Evolutionary conservation across 495 filamentous ascomycete species (phyloP).

Genomic region (Penicillium bovifimosum): DNA sequence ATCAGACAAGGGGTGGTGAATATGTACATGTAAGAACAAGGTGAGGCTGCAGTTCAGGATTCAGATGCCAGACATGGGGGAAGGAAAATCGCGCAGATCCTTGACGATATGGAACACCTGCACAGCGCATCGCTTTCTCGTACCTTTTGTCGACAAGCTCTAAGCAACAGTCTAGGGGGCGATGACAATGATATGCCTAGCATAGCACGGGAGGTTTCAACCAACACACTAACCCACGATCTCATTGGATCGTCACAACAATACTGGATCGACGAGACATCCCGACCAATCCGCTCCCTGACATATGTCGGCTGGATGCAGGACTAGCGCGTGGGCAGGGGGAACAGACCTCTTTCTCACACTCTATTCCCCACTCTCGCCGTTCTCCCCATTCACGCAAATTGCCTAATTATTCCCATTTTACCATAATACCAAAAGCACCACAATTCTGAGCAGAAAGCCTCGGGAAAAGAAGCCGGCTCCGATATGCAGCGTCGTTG

Average conservation of each 20-base stretch:
- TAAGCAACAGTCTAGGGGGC: background rate
- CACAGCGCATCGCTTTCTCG: constrained; percentile 1
- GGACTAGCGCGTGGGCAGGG: constrained; percentile 13
- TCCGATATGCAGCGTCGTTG: constrained; percentile 10
- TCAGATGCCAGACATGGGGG: background rate
- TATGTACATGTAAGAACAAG: background rate
- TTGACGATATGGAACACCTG: background rate
- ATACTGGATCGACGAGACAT: background rate
- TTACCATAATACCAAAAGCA: no score
- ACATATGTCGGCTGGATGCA: constrained; percentile 16
- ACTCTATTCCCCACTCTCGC: background rate
- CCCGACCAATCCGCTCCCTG: constrained; percentile 11
- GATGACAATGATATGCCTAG: constrained; percentile 3
- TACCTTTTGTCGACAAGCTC: background rate
- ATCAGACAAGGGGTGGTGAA: constrained; percentile 1
- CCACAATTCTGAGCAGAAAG: background rate
- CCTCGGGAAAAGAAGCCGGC: background rate
- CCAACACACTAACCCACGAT: background rate
- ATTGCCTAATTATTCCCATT: no score
- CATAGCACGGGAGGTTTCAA: background rate
- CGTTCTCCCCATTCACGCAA: background rate
- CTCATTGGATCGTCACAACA: constrained; percentile 2
- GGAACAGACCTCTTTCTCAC: background rate
- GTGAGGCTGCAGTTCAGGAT: constrained; percentile 8
- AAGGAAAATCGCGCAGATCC: constrained; percentile 3